Percentiles rank a stretch among this genome's conserved stretches.
Evolutionary conservation across 2,329 filamentous ascomycete species (phyloP).

Genomic region (Penicillium sp.): DNA sequence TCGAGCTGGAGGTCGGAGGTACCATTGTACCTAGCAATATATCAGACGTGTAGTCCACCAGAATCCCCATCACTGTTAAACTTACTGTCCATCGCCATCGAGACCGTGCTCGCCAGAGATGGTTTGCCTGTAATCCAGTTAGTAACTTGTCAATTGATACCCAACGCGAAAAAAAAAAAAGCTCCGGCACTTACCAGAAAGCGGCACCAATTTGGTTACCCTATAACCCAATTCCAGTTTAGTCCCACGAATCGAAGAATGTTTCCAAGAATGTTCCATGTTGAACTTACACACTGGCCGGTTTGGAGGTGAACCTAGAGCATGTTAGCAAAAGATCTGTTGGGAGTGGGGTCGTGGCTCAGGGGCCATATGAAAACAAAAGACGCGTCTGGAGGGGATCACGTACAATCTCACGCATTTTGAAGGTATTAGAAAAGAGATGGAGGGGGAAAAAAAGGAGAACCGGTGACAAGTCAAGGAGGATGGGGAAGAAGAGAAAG

Average conservation of each 20-base stretch:
- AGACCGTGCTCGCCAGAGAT: slow-evolving; percentile 93
- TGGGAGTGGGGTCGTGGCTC: slow-evolving; percentile 33
- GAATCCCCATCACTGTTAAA: not conserved
- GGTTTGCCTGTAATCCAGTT: slow-evolving; percentile 61
- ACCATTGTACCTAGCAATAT: slow-evolving; percentile 76
- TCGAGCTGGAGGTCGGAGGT: slow-evolving; percentile 98
- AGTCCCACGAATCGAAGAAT: slow-evolving; percentile 18
- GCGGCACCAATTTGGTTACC: slow-evolving; percentile 99
- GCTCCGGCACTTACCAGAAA: slow-evolving; percentile 71
- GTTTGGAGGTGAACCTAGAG: slow-evolving; percentile 97
- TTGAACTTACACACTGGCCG: slow-evolving; percentile 88
- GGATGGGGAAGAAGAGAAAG: slow-evolving; percentile 25
- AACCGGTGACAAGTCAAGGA: slow-evolving; percentile 22
- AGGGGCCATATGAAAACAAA: slow-evolving; percentile 29
- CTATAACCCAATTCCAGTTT: slow-evolving; percentile 50
- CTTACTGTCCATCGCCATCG: slow-evolving; percentile 61
- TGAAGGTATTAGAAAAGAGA: slow-evolving; percentile 14
- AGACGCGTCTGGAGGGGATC: slow-evolving; percentile 36
- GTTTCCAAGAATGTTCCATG: slow-evolving; percentile 4
- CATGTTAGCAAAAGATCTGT: slow-evolving; percentile 38
- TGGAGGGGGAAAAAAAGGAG: slow-evolving; percentile 11
- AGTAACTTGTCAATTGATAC: slow-evolving; percentile 33
- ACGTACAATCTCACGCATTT: slow-evolving; percentile 71
- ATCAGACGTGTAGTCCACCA: slow-evolving; percentile 23
- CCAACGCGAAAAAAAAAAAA: slow-evolving; percentile 3